Percentiles rank a stretch among this genome's conserved stretches.
phyloP scores from a whole-genome alignment of 78 protist genomes.

The Polysphondylium violaceum region DNA sequence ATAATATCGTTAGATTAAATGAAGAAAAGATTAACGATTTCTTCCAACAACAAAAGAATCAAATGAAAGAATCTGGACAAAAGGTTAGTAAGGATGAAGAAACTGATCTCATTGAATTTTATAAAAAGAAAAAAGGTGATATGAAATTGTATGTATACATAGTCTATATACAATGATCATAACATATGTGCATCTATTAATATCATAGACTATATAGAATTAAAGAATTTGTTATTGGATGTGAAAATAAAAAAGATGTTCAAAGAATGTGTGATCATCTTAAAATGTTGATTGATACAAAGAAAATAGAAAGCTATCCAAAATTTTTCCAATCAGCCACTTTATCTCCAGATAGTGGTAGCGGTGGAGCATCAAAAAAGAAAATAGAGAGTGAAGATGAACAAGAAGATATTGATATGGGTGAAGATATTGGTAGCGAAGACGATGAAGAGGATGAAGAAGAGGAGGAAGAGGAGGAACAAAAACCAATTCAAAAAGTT shows the following conservation, averaged over 20 bases:
- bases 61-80: slow-evolving; percentile 34
- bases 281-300: neutral
- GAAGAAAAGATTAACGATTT: slow-evolving; percentile 54
- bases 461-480: neutral
- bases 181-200: neutral
- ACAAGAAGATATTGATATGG: neutral
- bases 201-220: neutral
- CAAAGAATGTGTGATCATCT: slow-evolving; percentile 79
- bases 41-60: slow-evolving; percentile 24
- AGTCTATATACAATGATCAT: neutral
- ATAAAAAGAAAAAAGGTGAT: slow-evolving; percentile 61
- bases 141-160: slow-evolving; percentile 49
- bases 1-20: slow-evolving; percentile 61
- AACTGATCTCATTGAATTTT: slow-evolving; percentile 49
- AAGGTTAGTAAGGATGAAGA: slow-evolving; percentile 46
- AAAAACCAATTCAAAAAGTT: neutral
- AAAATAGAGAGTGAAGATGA: neutral
- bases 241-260: slow-evolving; percentile 68
- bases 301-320: slow-evolving; percentile 27
- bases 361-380: no score
- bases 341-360: slow-evolving; percentile 32
- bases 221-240: slow-evolving; percentile 64
- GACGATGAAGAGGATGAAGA: neutral
- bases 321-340: slow-evolving; percentile 37
- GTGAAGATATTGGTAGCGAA: neutral